Base-by-base conservation (phyloP, 2,329 filamentous ascomycete species). In the Remersonia thermophila region DNA sequence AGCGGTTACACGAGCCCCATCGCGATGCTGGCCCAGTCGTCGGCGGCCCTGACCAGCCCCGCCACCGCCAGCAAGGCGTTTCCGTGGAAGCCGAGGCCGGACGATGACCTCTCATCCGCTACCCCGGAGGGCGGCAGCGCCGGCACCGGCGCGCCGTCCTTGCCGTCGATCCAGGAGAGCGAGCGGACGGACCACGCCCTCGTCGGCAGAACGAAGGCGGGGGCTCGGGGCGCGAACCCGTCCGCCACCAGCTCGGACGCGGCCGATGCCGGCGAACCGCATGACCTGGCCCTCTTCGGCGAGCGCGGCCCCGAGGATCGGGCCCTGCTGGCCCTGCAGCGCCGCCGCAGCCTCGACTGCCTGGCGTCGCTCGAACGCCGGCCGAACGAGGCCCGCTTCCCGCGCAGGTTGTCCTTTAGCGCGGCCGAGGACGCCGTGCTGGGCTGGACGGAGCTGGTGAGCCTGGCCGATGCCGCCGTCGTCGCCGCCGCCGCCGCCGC, bases 391-490 rank as follows among this genome's bases (percentile, higher is more conserved):
- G 65, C 66, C 18, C 72, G 71, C 39, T 83, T 78, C 71, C 73
- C 80, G 1, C 74, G 81, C 2, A 72, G 80, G 30, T 66, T 87
- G 44, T 86, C 81, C 3, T 87, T 87, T 54, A 77, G 78, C 39
- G 69, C 79, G 30, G 82, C 79, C 1, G 80, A 83, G 57, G 79
- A 85, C 41, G 80, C 77, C n/a, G 60, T 87, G 7, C 59, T 86
- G 1, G 64, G 60, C 12, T 86, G 81, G 80, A 62, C 71, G 4
- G 67, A 72, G 32, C 56, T 79, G 17, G 55, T 63, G 3, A 59
- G 62, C 37, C 60, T 27, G 13, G 16, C 32, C 9, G 40, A 48
- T 23, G 5, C 20, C 20, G 5, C 20, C 20, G 5, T 23, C 20
- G 20, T 6, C 20, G n/a, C 33, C 13, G 8, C 29, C 6, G n/a